phyloP scores from a whole-genome alignment of 176 grass and related monocot species.

The Poa pratensis region DNA sequence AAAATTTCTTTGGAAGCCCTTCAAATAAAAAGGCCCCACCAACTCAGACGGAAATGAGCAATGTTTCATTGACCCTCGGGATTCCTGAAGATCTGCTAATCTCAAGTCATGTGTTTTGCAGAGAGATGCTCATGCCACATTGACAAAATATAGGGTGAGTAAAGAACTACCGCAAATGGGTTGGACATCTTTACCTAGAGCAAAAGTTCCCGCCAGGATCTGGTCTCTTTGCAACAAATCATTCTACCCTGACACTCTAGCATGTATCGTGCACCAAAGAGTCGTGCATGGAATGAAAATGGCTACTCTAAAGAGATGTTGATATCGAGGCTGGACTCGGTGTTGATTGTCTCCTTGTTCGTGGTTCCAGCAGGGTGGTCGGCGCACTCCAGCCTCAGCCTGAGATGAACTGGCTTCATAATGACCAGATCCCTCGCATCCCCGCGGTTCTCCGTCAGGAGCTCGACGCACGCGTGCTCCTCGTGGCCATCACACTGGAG shows the following conservation, averaged over 20 bases:
- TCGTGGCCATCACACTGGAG: conserved; percentile 39
- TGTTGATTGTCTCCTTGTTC: conserved; percentile 79
- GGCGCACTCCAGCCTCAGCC: conserved; percentile 63
- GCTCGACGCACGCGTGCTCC: conserved; percentile 44
- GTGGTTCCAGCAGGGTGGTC: conserved; percentile 75
- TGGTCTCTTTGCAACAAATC: background rate
- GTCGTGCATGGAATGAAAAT: background rate
- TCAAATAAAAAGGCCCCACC: background rate
- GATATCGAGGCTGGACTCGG: conserved; percentile 63
- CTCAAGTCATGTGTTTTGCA: background rate
- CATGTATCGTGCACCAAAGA: background rate
- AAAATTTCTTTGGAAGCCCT: background rate
- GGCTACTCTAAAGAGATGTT: conserved; percentile 56
- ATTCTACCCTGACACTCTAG: conserved; percentile 20
- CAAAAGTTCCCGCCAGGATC: background rate
- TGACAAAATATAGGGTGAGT: background rate
- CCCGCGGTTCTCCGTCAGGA: conserved; percentile 37
- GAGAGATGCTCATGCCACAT: background rate
- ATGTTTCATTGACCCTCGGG: background rate
- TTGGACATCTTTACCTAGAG: background rate
- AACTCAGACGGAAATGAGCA: background rate
- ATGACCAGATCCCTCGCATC: conserved; percentile 62
- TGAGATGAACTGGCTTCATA: conserved; percentile 62
- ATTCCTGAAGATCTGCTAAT: background rate
- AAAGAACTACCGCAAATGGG: background rate